phyloP scores from a whole-genome alignment of 2,329 filamentous ascomycete genomes.

The Thielaviopsis musarum region DNA sequence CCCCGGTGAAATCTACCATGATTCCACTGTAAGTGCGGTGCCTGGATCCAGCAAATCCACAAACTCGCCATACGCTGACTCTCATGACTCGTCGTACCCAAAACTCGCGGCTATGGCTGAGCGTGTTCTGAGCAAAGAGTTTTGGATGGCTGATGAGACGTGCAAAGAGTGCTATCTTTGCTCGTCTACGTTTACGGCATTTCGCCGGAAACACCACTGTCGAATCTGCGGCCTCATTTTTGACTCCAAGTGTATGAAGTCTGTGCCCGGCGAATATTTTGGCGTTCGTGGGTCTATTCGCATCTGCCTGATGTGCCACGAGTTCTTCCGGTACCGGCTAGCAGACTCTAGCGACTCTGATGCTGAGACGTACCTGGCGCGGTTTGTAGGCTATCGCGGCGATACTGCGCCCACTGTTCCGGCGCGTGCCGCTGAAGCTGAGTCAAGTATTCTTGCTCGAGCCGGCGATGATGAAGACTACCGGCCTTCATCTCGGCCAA shows the following conservation, averaged over 20 bases:
- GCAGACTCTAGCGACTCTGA: slow-evolving; percentile 66
- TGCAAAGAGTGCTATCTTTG: slow-evolving; percentile 95
- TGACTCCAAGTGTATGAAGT: slow-evolving; percentile 84
- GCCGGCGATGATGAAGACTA: slow-evolving; percentile 28
- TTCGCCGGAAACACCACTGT: slow-evolving; percentile 92
- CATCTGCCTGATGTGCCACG: slow-evolving; percentile 84
- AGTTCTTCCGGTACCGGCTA: slow-evolving; percentile 66
- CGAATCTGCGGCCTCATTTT: slow-evolving; percentile 96
- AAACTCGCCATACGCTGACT: slow-evolving; percentile 34
- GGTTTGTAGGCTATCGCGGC: slow-evolving; percentile 7
- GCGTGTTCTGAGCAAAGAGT: slow-evolving; percentile 83
- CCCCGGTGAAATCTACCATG: slow-evolving; percentile 40
- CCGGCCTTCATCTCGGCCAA: slow-evolving; percentile 41
- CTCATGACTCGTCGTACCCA: slow-evolving; percentile 41
- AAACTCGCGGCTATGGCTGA: slow-evolving; percentile 58
- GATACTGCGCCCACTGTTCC: slow-evolving; percentile 5
- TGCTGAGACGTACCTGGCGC: slow-evolving; percentile 51
- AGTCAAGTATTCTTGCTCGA: background rate
- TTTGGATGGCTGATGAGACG: slow-evolving; percentile 98
- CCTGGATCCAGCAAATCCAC: slow-evolving; percentile 36
- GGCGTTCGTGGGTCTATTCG: slow-evolving; percentile 70
- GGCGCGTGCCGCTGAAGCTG: slow-evolving; percentile 3
- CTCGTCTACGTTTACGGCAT: slow-evolving; percentile 77
- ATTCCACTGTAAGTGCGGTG: slow-evolving; percentile 32
- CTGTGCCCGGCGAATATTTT: slow-evolving; percentile 77